These are phyloP conservation scores for Davidsoniella eucalypti DNA, from an alignment of 2,329 filamentous ascomycete genomes.

Conservation along the genomic window DNA sequence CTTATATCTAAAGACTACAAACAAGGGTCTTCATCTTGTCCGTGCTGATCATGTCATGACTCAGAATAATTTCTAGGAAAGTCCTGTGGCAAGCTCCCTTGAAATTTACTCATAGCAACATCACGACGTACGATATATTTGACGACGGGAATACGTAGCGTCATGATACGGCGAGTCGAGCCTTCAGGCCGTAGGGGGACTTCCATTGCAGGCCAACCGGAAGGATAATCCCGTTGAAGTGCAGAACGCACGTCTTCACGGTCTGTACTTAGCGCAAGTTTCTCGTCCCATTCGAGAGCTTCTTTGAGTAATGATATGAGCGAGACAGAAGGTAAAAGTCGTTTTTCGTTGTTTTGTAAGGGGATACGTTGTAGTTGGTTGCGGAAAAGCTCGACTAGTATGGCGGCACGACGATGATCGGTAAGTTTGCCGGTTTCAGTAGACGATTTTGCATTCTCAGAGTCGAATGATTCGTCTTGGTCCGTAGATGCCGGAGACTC, in stretches of 20 bases:
- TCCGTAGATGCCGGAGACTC: too few species aligned
- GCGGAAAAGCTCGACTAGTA: slow-evolving; percentile 3
- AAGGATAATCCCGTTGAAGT: too few species aligned
- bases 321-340: slow-evolving; percentile 1
- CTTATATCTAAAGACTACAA: too few species aligned
- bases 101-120: too few species aligned
- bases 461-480: too few species aligned
- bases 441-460: too few species aligned
- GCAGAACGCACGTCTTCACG: not conserved
- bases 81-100: too few species aligned
- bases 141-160: slow-evolving; percentile 7
- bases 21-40: too few species aligned
- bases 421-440: too few species aligned
- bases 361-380: not conserved
- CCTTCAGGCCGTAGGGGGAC: not conserved
- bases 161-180: not conserved
- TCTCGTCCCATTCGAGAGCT: slow-evolving; percentile 2
- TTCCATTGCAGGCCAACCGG: not conserved
- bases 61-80: too few species aligned
- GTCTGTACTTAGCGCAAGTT: not conserved
- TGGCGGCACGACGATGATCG: not conserved
- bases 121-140: not conserved
- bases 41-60: too few species aligned
- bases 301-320: slow-evolving; percentile 4
- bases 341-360: not conserved